Base-by-base conservation (phyloP, 768 basidiomycete species). In the Boletus edulis region DNA sequence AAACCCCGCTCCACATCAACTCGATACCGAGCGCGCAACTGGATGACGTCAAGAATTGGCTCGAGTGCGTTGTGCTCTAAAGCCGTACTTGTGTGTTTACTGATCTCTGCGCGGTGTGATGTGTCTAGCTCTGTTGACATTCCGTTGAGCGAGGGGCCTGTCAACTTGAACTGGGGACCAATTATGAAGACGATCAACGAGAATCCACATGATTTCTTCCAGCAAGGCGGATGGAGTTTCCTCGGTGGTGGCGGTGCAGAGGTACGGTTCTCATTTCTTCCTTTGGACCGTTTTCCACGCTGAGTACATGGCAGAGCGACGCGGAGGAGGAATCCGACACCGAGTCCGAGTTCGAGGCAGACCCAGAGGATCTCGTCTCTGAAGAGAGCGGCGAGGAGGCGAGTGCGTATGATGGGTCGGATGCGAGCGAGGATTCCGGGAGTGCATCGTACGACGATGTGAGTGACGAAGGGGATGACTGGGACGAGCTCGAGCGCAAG, bases 101-200 rank as follows among this genome's bases (percentile, higher is more conserved):
- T 58, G 52, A 67, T 32, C 32, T 22, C 34, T 18, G 50, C 40
- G 38, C 15, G 56, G 4, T 42, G 29, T 29, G 31, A 14, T 17
- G 24, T n/a, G 37, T 53, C 51, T 13, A 98, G 95, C 67, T 98
- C 95, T 6, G 94, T 98, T 52, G 97, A 99, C 67, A 95, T 99
- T 54, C 88, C 97, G 9, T 81, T 97, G 75, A 89, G 89, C 44
- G 96, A 98, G 72, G 90, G 95, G 5, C 92, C 93, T 8, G 93
- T 99, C 76, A 98, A 98, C 72, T 77, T 98, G 74, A 96, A 97
- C 66, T 99, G 96, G 97, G 86, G 87, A 6, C 91, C 90, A 4
- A 97, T 99, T 70, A 98, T 99, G 94, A 98, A 98, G 73, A 95
- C 93, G 38, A 87, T 98, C 73, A 97, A 97, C 59, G 96, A 98